Conservation (phyloP, 805 yeast genomes). For the Pichia eremophila region DNA sequence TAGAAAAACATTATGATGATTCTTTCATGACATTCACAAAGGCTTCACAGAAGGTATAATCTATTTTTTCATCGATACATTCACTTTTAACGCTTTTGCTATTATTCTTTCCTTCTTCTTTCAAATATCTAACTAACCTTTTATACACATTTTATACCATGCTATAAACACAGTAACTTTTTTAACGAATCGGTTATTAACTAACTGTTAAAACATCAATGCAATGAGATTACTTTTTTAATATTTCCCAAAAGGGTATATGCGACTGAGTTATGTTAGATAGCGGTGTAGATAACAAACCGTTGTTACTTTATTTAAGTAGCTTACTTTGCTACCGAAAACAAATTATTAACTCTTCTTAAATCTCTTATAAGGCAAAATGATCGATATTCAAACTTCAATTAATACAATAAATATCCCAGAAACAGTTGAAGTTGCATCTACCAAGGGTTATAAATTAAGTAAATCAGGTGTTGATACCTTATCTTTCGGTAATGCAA, state of each 20-base stretch:
- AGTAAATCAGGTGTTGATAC: background rate
- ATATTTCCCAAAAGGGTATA: too few relatives aligned
- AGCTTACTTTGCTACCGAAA: too few relatives aligned
- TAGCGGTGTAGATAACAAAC: too few relatives aligned
- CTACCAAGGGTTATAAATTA: background rate
- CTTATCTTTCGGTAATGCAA: background rate
- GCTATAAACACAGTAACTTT: too few relatives aligned
- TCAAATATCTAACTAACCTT: background rate
- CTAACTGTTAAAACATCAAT: too few relatives aligned
- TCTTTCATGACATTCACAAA: constrained; percentile 22
- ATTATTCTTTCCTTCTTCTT: background rate
- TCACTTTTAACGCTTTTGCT: background rate
- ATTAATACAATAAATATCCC: background rate
- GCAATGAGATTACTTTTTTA: too few relatives aligned
- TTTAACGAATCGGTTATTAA: too few relatives aligned
- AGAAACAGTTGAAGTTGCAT: background rate
- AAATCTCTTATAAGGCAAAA: background rate
- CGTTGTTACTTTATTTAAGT: too few relatives aligned
- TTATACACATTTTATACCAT: background rate
- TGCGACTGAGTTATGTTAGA: too few relatives aligned
- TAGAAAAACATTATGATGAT: constrained; percentile 29
- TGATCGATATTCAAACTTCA: background rate
- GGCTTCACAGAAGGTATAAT: background rate
- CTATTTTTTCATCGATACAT: background rate
- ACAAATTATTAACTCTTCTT: too few relatives aligned